These are phyloP conservation scores for Lactarius sp. DNA, from an alignment of 768 basidiomycete genomes.

Conservation along the genomic window DNA sequence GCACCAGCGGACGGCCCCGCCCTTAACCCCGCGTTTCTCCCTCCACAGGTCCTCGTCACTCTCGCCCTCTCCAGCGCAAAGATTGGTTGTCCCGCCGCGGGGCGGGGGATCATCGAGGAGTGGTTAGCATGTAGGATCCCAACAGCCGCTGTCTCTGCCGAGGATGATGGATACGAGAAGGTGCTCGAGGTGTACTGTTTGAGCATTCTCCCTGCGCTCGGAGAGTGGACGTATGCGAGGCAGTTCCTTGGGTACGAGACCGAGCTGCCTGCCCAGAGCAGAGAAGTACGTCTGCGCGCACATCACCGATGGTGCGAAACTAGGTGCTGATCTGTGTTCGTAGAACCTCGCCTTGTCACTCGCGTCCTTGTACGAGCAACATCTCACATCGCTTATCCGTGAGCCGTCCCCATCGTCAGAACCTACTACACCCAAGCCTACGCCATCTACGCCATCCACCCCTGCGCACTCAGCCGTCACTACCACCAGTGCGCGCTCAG, in stretches of 20 bases:
- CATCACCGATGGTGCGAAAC: neutral
- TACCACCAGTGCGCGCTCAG: neutral
- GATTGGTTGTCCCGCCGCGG: slow-evolving; percentile 54
- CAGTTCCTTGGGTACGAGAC: slow-evolving; percentile 73
- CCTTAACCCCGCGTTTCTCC: slow-evolving; percentile 53
- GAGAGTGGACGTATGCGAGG: slow-evolving; percentile 74
- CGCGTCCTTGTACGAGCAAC: slow-evolving; percentile 13
- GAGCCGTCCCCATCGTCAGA: neutral
- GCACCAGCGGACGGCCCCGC: slow-evolving; percentile 44
- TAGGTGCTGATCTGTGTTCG: slow-evolving; percentile 8
- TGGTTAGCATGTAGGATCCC: slow-evolving; percentile 64
- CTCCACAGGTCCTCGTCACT: slow-evolving; percentile 63
- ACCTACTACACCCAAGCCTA: neutral
- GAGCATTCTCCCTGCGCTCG: slow-evolving; percentile 63
- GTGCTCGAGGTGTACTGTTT: slow-evolving; percentile 74
- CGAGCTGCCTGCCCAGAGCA: slow-evolving; percentile 47
- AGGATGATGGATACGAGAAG: slow-evolving; percentile 61
- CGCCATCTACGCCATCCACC: neutral
- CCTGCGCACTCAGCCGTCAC: neutral
- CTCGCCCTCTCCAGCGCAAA: slow-evolving; percentile 68
- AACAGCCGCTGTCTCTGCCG: slow-evolving; percentile 22
- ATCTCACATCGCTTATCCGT: slow-evolving; percentile 10
- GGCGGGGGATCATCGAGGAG: slow-evolving; percentile 64
- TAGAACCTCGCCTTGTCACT: slow-evolving; percentile 17
- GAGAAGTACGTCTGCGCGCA: slow-evolving; percentile 44